phyloP scores from a whole-genome alignment of 257 asterid genomes.

The Leptodermis oblonga region DNA sequence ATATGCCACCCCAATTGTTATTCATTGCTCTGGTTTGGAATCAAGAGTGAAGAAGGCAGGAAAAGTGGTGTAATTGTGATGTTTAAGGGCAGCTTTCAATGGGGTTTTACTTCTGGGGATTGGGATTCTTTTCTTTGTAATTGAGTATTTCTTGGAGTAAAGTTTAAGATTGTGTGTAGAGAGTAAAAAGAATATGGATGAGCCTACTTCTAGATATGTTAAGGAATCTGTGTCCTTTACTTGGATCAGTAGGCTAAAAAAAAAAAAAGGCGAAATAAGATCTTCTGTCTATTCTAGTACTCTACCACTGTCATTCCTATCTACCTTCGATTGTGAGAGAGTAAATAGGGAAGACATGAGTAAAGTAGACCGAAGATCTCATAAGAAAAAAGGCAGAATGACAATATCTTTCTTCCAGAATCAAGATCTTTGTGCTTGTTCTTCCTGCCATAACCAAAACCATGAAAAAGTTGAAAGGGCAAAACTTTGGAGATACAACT shows the following conservation, averaged over 20 bases:
- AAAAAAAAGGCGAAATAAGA: slow-evolving; percentile 11
- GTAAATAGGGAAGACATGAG: no score
- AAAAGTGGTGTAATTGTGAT: slow-evolving; percentile 8
- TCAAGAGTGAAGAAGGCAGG: not conserved
- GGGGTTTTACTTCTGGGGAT: slow-evolving; percentile 14
- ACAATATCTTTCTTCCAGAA: slow-evolving; percentile 6
- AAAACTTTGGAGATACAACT: not conserved
- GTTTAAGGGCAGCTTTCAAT: slow-evolving; percentile 9
- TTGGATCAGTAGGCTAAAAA: slow-evolving; percentile 17
- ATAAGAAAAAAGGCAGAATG: no score
- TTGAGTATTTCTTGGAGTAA: slow-evolving; percentile 14
- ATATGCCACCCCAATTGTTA: slow-evolving; percentile 2
- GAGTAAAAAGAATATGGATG: slow-evolving; percentile 29
- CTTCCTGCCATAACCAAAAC: not conserved
- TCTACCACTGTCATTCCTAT: no score
- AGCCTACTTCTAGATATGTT: slow-evolving; percentile 2
- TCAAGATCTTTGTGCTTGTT: not conserved
- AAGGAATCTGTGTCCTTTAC: slow-evolving; percentile 13
- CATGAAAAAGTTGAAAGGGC: not conserved
- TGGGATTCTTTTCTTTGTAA: slow-evolving; percentile 49
- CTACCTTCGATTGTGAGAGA: no score
- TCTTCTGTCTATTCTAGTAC: no score
- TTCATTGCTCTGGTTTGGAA: slow-evolving; percentile 21
- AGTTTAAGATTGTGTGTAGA: slow-evolving; percentile 33
- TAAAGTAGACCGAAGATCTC: no score